Percentiles rank a stretch among this genome's conserved stretches.
phyloP scores from a whole-genome alignment of 768 basidiomycete genomes.

The Cantharellus anzutake region DNA sequence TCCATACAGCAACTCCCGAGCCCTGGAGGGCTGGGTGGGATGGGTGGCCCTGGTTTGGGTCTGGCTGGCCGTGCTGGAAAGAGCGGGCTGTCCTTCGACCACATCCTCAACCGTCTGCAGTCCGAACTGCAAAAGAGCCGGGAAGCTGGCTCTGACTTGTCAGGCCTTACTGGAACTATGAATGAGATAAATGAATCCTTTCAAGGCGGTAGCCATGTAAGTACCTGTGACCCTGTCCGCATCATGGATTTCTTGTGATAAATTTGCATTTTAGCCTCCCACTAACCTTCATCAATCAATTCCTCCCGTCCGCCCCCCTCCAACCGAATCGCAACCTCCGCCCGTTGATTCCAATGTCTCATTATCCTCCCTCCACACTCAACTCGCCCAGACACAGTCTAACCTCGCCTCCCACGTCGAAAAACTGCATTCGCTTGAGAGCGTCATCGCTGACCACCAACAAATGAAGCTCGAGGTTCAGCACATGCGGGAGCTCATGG shows the following conservation, averaged over 20 bases:
- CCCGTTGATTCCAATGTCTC: constrained; percentile 9
- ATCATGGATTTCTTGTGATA: background rate
- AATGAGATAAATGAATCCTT: constrained; percentile 84
- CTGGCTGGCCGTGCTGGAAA: constrained; percentile 25
- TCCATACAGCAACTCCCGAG: constrained; percentile 31
- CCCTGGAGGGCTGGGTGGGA: constrained; percentile 26
- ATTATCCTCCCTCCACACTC: constrained; percentile 52
- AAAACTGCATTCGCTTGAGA: constrained; percentile 60
- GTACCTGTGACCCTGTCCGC: constrained; percentile 15
- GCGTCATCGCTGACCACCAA: constrained; percentile 67
- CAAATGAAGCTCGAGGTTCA: constrained; percentile 59
- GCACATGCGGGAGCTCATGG: constrained; percentile 50
- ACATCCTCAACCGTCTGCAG: constrained; percentile 74
- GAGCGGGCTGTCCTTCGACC: constrained; percentile 79
- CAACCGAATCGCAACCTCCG: constrained; percentile 12
- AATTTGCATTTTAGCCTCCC: background rate
- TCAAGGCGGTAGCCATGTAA: constrained; percentile 50
- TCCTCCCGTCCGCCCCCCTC: constrained; percentile 36
- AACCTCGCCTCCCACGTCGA: constrained; percentile 63
- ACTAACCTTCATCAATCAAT: background rate
- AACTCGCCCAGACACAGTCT: constrained; percentile 68
- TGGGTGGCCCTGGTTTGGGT: constrained; percentile 40
- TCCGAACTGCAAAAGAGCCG: constrained; percentile 90
- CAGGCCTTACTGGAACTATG: constrained; percentile 58
- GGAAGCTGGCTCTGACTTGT: constrained; percentile 78